phyloP scores from a whole-genome alignment of 176 grass and related monocot species.

The Sorghum bicolor region DNA sequence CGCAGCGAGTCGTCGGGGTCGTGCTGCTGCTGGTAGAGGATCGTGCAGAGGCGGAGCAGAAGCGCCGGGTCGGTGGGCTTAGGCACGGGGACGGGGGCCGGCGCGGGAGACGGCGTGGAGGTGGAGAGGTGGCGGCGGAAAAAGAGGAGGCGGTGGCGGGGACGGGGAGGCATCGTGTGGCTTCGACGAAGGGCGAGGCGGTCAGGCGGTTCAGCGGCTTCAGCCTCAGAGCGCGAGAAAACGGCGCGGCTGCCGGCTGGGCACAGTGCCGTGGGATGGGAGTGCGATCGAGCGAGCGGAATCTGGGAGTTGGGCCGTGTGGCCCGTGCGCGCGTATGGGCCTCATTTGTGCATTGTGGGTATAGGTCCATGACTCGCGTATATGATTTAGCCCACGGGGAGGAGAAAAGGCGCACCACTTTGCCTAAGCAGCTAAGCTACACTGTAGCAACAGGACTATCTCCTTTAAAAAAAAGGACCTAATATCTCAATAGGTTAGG shows the following conservation, averaged over 20 bases:
- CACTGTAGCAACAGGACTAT: too few relatives aligned
- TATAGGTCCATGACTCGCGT: background rate
- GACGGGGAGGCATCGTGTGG: constrained; percentile 12
- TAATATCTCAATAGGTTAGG: too few relatives aligned
- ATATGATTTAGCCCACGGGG: background rate
- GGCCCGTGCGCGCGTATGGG: background rate
- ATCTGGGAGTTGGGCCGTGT: background rate
- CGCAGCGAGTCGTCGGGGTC: constrained; percentile 47
- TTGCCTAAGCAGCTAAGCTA: too few relatives aligned
- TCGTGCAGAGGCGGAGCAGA: constrained; percentile 63
- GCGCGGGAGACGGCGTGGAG: background rate
- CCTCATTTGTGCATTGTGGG: background rate
- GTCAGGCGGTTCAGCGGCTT: too few relatives aligned
- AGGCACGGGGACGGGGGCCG: background rate
- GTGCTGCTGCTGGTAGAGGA: constrained; percentile 79
- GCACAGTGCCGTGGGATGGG: too few relatives aligned
- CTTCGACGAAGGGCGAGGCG: background rate
- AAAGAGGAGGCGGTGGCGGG: constrained; percentile 12
- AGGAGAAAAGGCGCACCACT: background rate
- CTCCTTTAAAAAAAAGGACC: too few relatives aligned
- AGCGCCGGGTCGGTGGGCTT: constrained; percentile 43
- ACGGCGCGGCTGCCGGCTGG: too few relatives aligned
- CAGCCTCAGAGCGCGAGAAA: too few relatives aligned
- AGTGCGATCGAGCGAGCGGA: too few relatives aligned
- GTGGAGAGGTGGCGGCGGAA: constrained; percentile 22